Conservation (phyloP, 108 stramenopile genomes). For the Skeletonema menzelii region DNA sequence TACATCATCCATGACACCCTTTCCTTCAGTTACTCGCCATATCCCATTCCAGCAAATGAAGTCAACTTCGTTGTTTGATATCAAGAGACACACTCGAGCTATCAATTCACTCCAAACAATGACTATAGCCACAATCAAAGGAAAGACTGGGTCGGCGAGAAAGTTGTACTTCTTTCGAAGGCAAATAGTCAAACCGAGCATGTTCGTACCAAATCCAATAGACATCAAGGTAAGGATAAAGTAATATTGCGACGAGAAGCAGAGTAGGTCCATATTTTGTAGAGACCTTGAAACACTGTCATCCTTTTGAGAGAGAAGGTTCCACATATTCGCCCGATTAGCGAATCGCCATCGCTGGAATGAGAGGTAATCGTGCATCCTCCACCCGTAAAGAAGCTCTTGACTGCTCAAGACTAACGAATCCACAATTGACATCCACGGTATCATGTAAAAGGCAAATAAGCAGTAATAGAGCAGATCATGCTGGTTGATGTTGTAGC, state of each 20-base stretch:
- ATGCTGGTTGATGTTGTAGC: constrained; percentile 71
- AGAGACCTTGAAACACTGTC: constrained; percentile 70
- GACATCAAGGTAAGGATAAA: constrained; percentile 71
- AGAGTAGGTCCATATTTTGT: constrained; percentile 79
- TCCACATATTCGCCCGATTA: constrained; percentile 80
- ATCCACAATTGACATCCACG: constrained; percentile 64
- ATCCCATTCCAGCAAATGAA: constrained; percentile 73
- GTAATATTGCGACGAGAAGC: constrained; percentile 87
- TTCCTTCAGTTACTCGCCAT: constrained; percentile 68
- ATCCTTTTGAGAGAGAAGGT: constrained; percentile 64
- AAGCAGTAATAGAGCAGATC: constrained; percentile 81
- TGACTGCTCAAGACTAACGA: constrained; percentile 80
- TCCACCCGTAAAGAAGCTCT: constrained; percentile 88
- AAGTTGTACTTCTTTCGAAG: constrained; percentile 71
- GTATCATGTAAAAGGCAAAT: constrained; percentile 72
- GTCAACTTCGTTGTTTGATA: constrained; percentile 50
- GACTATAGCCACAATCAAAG: constrained; percentile 61
- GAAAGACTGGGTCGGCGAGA: constrained; percentile 74
- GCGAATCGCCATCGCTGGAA: constrained; percentile 84
- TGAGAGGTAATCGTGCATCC: constrained; percentile 84
- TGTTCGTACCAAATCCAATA: constrained; percentile 66
- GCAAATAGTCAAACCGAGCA: constrained; percentile 77
- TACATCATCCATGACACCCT: constrained; percentile 87
- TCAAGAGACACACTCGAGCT: constrained; percentile 34
- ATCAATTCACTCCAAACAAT: constrained; percentile 58